Conservation (phyloP, 345 rosid genomes). For the Arabis alpina region DNA sequence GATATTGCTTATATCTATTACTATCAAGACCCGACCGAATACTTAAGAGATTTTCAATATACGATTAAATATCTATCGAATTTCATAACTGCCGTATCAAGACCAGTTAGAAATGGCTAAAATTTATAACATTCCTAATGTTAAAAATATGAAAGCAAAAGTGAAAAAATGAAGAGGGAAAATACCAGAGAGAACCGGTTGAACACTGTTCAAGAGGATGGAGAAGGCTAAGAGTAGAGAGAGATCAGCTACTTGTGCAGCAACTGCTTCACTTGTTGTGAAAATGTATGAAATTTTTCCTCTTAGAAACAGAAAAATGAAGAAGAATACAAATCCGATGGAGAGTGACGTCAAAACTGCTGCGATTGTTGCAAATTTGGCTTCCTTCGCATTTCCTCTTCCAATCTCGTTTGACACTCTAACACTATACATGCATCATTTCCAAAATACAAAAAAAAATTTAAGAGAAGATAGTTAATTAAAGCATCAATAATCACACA, state of each 20-base stretch:
- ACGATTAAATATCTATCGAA: neutral
- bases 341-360: slow-evolving; percentile 53
- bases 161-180: neutral
- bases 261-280: slow-evolving; percentile 54
- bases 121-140: neutral
- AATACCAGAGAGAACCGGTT: slow-evolving; percentile 79
- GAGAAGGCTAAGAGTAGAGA: slow-evolving; percentile 73
- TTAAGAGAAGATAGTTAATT: too few relatives aligned
- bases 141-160: neutral
- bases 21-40: too few relatives aligned
- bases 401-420: slow-evolving; percentile 87
- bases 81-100: neutral
- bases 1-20: too few relatives aligned
- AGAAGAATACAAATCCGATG: slow-evolving; percentile 55
- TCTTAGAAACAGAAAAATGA: slow-evolving; percentile 52
- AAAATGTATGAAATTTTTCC: slow-evolving; percentile 64
- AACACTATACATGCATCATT: slow-evolving; percentile 46
- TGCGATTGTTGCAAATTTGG: slow-evolving; percentile 55
- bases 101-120: too few relatives aligned
- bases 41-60: too few relatives aligned
- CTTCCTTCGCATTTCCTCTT: slow-evolving; percentile 58
- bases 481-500: neutral
- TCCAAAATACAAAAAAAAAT: neutral
- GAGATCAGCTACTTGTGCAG: slow-evolving; percentile 58
- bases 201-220: slow-evolving; percentile 72